Conservation (phyloP, 352 stramenopile genomes). For the Globisporangium carolinianum region DNA sequence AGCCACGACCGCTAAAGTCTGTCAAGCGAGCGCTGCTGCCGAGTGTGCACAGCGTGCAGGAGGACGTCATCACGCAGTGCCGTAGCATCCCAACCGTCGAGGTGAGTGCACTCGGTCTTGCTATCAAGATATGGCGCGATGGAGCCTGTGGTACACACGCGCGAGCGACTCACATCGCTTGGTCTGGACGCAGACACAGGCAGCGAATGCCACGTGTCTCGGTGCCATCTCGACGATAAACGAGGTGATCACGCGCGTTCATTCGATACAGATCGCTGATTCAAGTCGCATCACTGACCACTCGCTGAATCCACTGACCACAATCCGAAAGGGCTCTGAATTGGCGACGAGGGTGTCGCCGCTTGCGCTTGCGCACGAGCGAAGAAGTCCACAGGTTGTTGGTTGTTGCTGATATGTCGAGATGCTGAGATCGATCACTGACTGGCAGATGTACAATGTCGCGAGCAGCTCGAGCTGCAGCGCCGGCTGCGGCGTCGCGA, state of each 20-base stretch:
- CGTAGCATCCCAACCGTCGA: too few relatives aligned
- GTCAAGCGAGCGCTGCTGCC: too few relatives aligned
- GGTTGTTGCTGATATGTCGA: too few relatives aligned
- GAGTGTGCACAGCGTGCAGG: too few relatives aligned
- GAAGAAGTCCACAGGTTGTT: slow-evolving; percentile 6
- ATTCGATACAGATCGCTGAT: not conserved
- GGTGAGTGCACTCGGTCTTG: too few relatives aligned
- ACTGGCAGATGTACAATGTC: not conserved
- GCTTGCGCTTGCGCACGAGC: not conserved
- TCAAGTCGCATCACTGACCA: not conserved
- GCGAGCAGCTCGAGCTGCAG: slow-evolving; percentile 8
- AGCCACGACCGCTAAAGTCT: too few relatives aligned
- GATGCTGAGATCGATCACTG: too few relatives aligned
- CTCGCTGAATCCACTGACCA: slow-evolving; percentile 2
- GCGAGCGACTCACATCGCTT: too few relatives aligned
- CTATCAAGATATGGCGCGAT: too few relatives aligned
- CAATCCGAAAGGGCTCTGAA: slow-evolving; percentile 5
- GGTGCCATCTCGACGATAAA: slow-evolving; percentile 7
- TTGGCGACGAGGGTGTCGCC: slow-evolving; percentile 8
- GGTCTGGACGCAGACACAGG: too few relatives aligned
- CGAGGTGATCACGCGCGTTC: slow-evolving; percentile 3
- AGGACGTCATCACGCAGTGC: too few relatives aligned
- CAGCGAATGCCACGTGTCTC: not conserved
- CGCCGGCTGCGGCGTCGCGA: slow-evolving; percentile 36
- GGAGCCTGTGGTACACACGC: too few relatives aligned